Conservation (phyloP, 148 eudicot species). For the Drosera capensis region DNA sequence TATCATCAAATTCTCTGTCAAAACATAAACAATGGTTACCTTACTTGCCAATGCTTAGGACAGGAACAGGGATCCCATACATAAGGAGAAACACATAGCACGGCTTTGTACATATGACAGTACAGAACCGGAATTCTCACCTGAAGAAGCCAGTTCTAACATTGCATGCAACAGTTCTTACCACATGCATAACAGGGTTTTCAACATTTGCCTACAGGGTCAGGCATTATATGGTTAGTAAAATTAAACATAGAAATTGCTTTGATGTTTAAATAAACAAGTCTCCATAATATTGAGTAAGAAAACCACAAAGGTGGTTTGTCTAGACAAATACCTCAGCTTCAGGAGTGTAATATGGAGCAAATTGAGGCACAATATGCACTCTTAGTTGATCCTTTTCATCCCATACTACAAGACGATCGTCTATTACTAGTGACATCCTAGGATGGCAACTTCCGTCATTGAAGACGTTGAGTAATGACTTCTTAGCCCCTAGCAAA, state of each 20-base stretch:
- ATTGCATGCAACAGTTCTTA: conserved; percentile 3
- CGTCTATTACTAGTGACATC: conserved; percentile 79
- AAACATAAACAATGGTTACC: not conserved
- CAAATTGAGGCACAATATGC: not conserved
- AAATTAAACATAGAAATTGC: not conserved
- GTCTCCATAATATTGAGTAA: not conserved
- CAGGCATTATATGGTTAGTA: not conserved
- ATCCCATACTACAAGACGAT: not conserved
- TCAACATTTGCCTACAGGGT: not conserved
- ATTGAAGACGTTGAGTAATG: conserved; percentile 85
- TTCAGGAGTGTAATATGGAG: not conserved
- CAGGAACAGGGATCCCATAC: not conserved
- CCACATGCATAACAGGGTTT: not conserved
- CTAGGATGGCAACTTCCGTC: conserved; percentile 86
- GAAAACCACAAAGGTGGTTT: not conserved
- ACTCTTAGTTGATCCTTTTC: conserved; percentile 2
- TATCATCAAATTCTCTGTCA: conserved; percentile 1
- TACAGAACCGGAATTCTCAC: not conserved
- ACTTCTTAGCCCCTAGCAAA: conserved; percentile 60
- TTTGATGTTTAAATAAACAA: not conserved
- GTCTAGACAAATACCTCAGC: not conserved
- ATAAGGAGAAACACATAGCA: too few species aligned
- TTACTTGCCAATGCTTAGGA: not conserved
- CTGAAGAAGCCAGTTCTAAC: not conserved
- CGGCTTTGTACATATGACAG: too few species aligned